Percentiles rank a stretch among this genome's conserved stretches.
Conservation (phyloP, 129 eudicot species). For the Lactuca sativa region DNA sequence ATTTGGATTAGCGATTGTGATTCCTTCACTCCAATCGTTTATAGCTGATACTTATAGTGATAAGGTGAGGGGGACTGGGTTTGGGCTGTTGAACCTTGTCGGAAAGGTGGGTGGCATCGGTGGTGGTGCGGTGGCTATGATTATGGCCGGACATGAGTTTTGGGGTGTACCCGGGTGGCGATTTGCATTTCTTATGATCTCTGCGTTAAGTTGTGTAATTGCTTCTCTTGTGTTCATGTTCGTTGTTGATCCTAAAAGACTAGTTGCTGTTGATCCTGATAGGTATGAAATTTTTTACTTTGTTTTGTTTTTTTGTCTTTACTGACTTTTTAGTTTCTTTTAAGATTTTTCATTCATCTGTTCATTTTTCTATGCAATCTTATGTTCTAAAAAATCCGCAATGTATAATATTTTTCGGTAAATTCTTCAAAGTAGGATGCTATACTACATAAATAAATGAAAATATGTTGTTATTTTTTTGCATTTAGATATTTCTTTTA, state of each 20-base stretch:
- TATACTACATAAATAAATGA: too few relatives aligned
- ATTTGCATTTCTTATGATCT: conserved; percentile 74
- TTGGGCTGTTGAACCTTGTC: conserved; percentile 74
- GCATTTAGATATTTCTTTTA: background rate
- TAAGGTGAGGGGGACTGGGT: conserved; percentile 75
- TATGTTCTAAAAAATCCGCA: too few relatives aligned
- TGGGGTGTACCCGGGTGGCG: conserved; percentile 97
- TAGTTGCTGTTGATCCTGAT: conserved; percentile 22
- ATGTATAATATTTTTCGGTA: too few relatives aligned
- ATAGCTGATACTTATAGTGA: conserved; percentile 89
- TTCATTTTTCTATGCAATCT: too few relatives aligned
- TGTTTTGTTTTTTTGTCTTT: background rate
- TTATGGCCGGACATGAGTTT: conserved; percentile 87
- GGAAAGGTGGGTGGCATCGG: conserved; percentile 92
- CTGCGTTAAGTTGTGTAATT: conserved; percentile 63
- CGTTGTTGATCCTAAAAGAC: conserved; percentile 76
- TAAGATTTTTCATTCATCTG: too few relatives aligned
- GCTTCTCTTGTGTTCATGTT: conserved; percentile 66
- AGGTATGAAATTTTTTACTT: conserved; percentile 39
- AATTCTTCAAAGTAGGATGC: too few relatives aligned
- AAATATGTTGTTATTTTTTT: too few relatives aligned
- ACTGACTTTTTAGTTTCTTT: too few relatives aligned
- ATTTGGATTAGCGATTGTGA: conserved; percentile 87
- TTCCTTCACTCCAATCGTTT: conserved; percentile 90
- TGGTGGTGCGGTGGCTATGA: conserved; percentile 93